Percentiles rank a stretch among this genome's conserved stretches.
These are phyloP conservation scores for Pythium sp. DNA, from an alignment of 352 stramenopile species.

Conservation along the genomic window DNA sequence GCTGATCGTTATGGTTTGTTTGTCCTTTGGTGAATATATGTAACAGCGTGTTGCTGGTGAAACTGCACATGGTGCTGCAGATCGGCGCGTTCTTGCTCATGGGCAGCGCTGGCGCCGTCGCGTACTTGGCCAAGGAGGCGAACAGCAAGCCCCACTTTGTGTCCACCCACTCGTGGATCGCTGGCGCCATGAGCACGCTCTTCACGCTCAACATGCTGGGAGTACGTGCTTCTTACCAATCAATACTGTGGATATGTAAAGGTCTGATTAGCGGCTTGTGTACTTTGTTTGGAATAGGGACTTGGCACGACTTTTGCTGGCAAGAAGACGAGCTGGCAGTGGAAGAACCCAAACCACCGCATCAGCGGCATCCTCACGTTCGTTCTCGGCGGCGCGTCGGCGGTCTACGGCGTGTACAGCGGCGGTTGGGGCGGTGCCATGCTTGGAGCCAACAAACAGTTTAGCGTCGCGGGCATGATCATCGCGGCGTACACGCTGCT, in stretches of 20 bases:
- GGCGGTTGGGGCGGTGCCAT: constrained; percentile 43
- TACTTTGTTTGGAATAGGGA: constrained; percentile 26
- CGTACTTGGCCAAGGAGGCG: constrained; percentile 60
- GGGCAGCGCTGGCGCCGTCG: constrained; percentile 31
- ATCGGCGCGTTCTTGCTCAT: constrained; percentile 47
- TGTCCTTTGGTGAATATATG: constrained; percentile 6
- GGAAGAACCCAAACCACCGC: constrained; percentile 65
- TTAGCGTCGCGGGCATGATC: constrained; percentile 39
- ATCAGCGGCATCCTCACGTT: constrained; percentile 55
- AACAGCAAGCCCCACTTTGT: constrained; percentile 63
- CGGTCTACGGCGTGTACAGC: constrained; percentile 56
- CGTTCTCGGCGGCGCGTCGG: constrained; percentile 34
- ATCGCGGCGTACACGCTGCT: constrained; percentile 41
- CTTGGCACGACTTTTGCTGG: constrained; percentile 50
- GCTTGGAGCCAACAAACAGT: constrained; percentile 47
- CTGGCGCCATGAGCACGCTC: constrained; percentile 35
- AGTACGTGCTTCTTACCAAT: constrained; percentile 21
- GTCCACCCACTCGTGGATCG: constrained; percentile 74
- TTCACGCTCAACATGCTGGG: constrained; percentile 59
- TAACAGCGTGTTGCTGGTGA: constrained; percentile 31
- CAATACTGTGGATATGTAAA: too few species aligned
- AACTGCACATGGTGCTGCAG: constrained; percentile 55
- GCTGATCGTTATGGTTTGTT: neutral
- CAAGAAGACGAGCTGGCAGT: constrained; percentile 68
- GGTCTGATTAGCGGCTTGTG: neutral